Conservation (phyloP, 129 eudicot genomes). For the Artemisia annua region DNA sequence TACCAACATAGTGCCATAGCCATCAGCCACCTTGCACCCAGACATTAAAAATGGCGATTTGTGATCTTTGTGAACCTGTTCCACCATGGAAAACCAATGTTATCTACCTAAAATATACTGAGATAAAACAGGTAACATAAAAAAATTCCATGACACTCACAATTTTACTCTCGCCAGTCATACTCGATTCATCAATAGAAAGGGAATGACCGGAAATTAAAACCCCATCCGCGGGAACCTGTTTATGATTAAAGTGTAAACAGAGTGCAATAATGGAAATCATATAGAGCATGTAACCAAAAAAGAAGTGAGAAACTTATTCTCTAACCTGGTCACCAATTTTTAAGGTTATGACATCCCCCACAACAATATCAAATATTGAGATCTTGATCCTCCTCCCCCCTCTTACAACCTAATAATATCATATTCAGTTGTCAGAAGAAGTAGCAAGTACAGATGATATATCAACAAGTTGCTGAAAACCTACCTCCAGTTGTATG, state of each 20-base stretch:
- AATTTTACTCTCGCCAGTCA: slow-evolving; percentile 98
- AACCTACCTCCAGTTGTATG: slow-evolving; percentile 83
- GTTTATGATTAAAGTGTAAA: slow-evolving; percentile 12
- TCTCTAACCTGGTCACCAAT: slow-evolving; percentile 87
- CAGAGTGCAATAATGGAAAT: slow-evolving; percentile 15
- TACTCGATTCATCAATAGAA: slow-evolving; percentile 90
- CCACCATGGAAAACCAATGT: slow-evolving; percentile 4
- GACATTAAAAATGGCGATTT: slow-evolving; percentile 90
- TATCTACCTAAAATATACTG: neutral
- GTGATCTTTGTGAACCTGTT: slow-evolving; percentile 73
- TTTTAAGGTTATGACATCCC: slow-evolving; percentile 89
- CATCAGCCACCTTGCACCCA: slow-evolving; percentile 98
- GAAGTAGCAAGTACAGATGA: neutral
- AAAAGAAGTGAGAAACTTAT: neutral
- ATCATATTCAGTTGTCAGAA: slow-evolving; percentile 19
- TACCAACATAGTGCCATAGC: slow-evolving; percentile 98
- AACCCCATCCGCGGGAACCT: slow-evolving; percentile 97
- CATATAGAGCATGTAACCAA: neutral
- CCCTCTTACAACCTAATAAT: slow-evolving; percentile 70
- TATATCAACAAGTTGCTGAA: slow-evolving; percentile 5
- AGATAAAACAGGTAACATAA: neutral
- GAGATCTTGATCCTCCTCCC: slow-evolving; percentile 76
- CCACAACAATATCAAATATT: slow-evolving; percentile 91
- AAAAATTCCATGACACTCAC: slow-evolving; percentile 37
- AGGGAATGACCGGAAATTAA: slow-evolving; percentile 84